Evolutionary conservation across 345 rosid species (phyloP), one percentile per base, ranked within the genome.

Genomic region (Anacardium occidentale): DNA sequence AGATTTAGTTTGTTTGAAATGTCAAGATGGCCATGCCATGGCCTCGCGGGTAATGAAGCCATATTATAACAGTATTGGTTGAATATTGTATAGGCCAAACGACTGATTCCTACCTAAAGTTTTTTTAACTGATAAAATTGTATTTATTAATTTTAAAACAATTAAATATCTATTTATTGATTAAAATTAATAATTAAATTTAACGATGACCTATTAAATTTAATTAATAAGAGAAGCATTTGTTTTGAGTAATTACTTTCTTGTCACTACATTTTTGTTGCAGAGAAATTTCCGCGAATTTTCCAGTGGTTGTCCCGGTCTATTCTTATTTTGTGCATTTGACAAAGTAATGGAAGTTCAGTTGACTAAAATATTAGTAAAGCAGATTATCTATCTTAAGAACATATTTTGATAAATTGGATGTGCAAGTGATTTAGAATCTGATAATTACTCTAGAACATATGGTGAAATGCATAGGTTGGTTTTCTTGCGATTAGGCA

Each of bases 401-500:
- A 40, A 40, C 26, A 24, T 50, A 45, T 58, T n/a, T 14, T 13
- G 71, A 11, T 14, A 10, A 32, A 10, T 67, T 4, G 14, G 34
- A 56, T 37, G 29, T 21, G 62, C 42, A 20, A 55, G 7, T 54
- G 21, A 54, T 21, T 3, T 10, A 8, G 45, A 7, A 4, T 62
- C 4, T 59, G 29, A 32, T 29, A 15, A 51, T 56, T 34, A 45
- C 18, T 53, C 10, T 37, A 5, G 17, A 5, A n/a, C 62, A 37
- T 74, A 13, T 42, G 62, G 70, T 58, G 82, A 60, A 51, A 51
- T 85, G 84, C 88, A 93, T 96, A 88, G 80, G 89, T 93, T 67
- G 92, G 97, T 54, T 88, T 93, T 85, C 84, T 93, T 54, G 88
- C 88, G 69, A 82, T 86, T 37, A 96, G 94, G 74, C 87, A 79